A percentile compares a stretch with the other conserved stretches of the same genome.
These are phyloP conservation scores for Penicillium roqueforti DNA, from an alignment of 495 filamentous ascomycete genomes.

Conservation along the genomic window DNA sequence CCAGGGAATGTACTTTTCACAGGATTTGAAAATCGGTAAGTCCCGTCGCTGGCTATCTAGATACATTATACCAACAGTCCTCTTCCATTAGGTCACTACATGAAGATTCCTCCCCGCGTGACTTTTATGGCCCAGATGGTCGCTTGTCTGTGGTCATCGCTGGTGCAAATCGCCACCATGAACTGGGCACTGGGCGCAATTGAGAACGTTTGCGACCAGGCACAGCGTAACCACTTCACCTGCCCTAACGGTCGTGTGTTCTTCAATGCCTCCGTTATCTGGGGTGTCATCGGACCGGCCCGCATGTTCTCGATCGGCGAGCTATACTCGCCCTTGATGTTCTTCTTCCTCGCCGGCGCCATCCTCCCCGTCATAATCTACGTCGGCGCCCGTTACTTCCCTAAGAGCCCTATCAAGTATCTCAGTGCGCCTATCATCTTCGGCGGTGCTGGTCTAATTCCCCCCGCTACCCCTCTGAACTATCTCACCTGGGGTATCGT, in stretches of 20 bases:
- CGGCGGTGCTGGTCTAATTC: slow-evolving; percentile 42
- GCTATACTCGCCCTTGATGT: slow-evolving; percentile 44
- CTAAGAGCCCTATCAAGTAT: slow-evolving; percentile 36
- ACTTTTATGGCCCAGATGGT: slow-evolving; percentile 57
- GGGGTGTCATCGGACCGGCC: slow-evolving; percentile 50
- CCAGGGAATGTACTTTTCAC: slow-evolving; percentile 51
- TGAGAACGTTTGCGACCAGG: slow-evolving; percentile 43
- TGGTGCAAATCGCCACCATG: slow-evolving; percentile 57
- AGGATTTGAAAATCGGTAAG: slow-evolving; percentile 49
- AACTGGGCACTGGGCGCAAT: slow-evolving; percentile 60
- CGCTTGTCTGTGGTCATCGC: slow-evolving; percentile 51
- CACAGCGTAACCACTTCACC: slow-evolving; percentile 51
- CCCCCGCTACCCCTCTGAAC: slow-evolving; percentile 51
- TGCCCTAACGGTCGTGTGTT: slow-evolving; percentile 61
- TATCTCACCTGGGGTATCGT: slow-evolving; percentile 63
- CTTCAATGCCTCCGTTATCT: slow-evolving; percentile 55
- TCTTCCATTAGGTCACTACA: slow-evolving; percentile 50
- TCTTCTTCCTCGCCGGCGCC: slow-evolving; percentile 49
- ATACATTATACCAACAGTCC: background rate
- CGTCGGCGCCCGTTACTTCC: slow-evolving; percentile 41
- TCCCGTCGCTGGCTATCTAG: background rate
- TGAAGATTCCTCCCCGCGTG: slow-evolving; percentile 60
- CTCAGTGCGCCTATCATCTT: slow-evolving; percentile 49
- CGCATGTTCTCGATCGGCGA: slow-evolving; percentile 50
- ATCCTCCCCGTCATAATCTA: slow-evolving; percentile 47